Evolutionary conservation across 345 rosid species (phyloP), one percentile per base, ranked within the genome.

Genomic region (Psidium friedrichsthalianum): DNA sequence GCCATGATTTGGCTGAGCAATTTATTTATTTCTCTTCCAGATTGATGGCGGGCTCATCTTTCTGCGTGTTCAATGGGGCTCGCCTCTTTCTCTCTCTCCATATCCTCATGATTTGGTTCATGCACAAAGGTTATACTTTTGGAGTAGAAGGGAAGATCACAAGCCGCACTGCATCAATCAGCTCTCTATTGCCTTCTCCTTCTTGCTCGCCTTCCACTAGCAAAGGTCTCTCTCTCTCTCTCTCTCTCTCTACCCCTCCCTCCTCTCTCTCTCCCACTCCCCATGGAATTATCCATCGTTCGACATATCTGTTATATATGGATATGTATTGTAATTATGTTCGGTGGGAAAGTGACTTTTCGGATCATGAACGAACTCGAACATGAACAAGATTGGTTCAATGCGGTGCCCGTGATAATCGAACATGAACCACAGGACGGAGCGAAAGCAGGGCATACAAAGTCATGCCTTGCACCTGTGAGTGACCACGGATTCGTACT

Each of bases 141-240:
- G 59, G 59, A 56, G 59, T 22, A 22, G 59, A 56, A 56, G 59
- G 59, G 59, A 56, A 22, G n/a, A 56, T 56, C 4, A 11, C 59
- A 22, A 56, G 59, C 83, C 21, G 87, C 80, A 74, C 88, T 76
- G 36, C 32, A 25, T 22, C 61, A 22, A 25, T 84, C 24, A 84
- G 80, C 85, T 84, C 85, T 18, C 85, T 59, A 24, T 40, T 84
- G 24, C 85, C 85, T 27, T 84, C 85, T 24, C 25, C 85, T 61
- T 44, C 81, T 40, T 59, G 85, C 85, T 58, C 27, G 11, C 44
- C 58, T 82, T 82, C 61, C 16, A 8, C 84, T 7, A 18, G 15
- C 42, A 82, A 82, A 84, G 78, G 85, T 40, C 22, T 27, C 54
- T 47, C 74, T 57, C 27, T 83, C 61, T 53, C 12, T n/a, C n/a